phyloP scores from a whole-genome alignment of 2,329 filamentous ascomycete genomes.

The Aspergillus melleus region DNA sequence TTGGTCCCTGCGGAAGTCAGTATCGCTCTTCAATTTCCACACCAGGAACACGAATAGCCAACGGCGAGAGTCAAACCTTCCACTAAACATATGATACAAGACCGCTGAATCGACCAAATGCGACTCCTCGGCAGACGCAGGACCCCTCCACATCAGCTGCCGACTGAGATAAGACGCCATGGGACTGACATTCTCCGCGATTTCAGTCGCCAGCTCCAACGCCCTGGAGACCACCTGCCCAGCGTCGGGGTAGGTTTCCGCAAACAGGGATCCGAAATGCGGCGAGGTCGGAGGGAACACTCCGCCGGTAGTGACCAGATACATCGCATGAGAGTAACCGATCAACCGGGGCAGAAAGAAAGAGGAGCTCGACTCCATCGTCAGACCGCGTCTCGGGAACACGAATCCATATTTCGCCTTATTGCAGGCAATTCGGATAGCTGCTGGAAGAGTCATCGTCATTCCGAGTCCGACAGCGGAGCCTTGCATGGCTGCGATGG shows the following conservation, averaged over 20 bases:
- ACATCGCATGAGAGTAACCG: constrained; percentile 44
- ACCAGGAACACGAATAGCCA: neutral
- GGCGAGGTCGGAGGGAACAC: constrained; percentile 55
- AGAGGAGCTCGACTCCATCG: constrained; percentile 68
- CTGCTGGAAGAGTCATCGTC: constrained; percentile 58
- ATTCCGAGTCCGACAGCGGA: constrained; percentile 60
- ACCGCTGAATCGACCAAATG: constrained; percentile 63
- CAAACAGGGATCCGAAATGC: constrained; percentile 59
- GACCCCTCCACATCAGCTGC: constrained; percentile 63
- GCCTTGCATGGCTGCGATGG: constrained; percentile 55
- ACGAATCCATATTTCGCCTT: constrained; percentile 71
- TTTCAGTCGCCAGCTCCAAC: constrained; percentile 64
- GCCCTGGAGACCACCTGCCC: constrained; percentile 64
- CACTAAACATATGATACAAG: constrained; percentile 40
- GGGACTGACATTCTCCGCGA: constrained; percentile 64
- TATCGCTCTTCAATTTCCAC: neutral
- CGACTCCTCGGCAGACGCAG: constrained; percentile 63
- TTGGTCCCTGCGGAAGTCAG: constrained; percentile 52
- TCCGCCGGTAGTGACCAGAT: constrained; percentile 60
- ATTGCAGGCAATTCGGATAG: constrained; percentile 55
- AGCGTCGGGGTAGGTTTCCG: constrained; percentile 59
- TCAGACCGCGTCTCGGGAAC: constrained; percentile 67
- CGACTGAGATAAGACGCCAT: constrained; percentile 68
- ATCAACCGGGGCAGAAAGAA: constrained; percentile 71
- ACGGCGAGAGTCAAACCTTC: constrained; percentile 14